Evolutionary conservation across 345 rosid genomes (phyloP), one percentile per base, ranked within the genome.

Genomic region (Aquilaria yunnanensis): DNA sequence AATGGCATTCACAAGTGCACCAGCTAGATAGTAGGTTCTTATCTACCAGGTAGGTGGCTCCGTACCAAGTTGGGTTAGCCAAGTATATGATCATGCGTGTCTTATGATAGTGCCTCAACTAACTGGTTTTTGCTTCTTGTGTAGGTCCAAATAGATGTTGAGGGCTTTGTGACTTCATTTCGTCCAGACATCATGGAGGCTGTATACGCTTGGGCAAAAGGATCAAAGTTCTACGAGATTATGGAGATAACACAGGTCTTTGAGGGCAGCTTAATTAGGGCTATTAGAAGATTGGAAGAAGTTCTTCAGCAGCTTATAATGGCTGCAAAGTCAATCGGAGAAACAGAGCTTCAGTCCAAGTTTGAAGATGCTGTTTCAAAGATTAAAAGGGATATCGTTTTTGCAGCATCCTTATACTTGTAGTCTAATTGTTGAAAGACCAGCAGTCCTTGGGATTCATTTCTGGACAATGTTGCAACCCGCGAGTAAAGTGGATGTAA

Each of bases 231-330:
- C 69, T 91, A 85, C 9, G 96, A 91, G 75, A 86, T 95, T 57
- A 91, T 91, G 97, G 94, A 95, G 75, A 85, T 86, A 10, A 89
- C 97, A 11, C 91, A 69, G 45, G 96, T 91, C 14, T 95, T 91
- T n/a, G 99, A 95, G 71, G 99, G 99, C 63, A 91, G 97, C 80
- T 78, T 95, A 83, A 89, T 95, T 74, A 83, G 97, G 75, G 97
- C 99, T 16, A 91, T 91, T 33, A 84, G 97, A 85, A 89, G 99
- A 68, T 66, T 87, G 74, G 99, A 91, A 70, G 99, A 95, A 77
- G 96, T 94, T 69, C 86, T 94, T 62, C 99, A 88, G 69, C 97
- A 90, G 80, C 97, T 94, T 70, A 88, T 94, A 79, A 71, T 75
- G 41, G 91, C 99, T 9, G 92, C 96, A 53, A 89, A 84, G 61